phyloP scores from a whole-genome alignment of 805 yeast genomes.

The Starmerella bombi region DNA sequence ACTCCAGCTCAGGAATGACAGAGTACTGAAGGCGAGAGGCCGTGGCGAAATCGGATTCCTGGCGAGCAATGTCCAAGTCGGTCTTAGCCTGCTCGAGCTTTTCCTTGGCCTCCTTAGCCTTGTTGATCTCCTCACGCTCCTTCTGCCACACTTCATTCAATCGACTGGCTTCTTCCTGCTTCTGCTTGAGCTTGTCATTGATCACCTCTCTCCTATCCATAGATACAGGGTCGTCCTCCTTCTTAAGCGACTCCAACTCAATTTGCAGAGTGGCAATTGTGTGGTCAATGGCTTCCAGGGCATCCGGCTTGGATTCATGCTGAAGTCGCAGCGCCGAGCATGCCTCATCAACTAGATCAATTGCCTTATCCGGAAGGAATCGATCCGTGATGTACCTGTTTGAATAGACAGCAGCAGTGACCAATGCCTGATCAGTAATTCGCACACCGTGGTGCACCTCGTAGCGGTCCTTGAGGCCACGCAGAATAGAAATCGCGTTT shows the following conservation, averaged over 20 bases:
- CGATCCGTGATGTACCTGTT: constrained; percentile 86
- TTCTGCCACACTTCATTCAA: constrained; percentile 77
- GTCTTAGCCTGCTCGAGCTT: constrained; percentile 72
- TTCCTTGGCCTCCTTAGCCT: constrained; percentile 64
- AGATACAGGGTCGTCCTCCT: constrained; percentile 80
- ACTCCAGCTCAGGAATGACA: constrained; percentile 67
- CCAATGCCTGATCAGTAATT: constrained; percentile 81
- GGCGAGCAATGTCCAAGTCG: constrained; percentile 68
- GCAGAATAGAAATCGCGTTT: constrained; percentile 78
- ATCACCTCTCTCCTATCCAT: constrained; percentile 63
- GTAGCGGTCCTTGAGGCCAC: constrained; percentile 87
- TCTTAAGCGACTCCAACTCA: constrained; percentile 83
- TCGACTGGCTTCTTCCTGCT: constrained; percentile 52
- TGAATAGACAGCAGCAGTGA: constrained; percentile 81
- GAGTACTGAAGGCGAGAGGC: constrained; percentile 88
- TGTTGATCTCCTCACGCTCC: constrained; percentile 64
- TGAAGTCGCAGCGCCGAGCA: constrained; percentile 89
- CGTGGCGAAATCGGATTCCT: constrained; percentile 71
- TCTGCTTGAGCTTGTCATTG: constrained; percentile 50
- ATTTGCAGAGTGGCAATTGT: constrained; percentile 86
- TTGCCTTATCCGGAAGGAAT: constrained; percentile 89
- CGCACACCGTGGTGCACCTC: constrained; percentile 98
- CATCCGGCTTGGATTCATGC: constrained; percentile 95
- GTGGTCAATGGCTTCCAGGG: constrained; percentile 77
- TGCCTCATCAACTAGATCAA: constrained; percentile 92